Base-by-base conservation (phyloP, 257 asterid species). In the Solanum medicagineum region DNA sequence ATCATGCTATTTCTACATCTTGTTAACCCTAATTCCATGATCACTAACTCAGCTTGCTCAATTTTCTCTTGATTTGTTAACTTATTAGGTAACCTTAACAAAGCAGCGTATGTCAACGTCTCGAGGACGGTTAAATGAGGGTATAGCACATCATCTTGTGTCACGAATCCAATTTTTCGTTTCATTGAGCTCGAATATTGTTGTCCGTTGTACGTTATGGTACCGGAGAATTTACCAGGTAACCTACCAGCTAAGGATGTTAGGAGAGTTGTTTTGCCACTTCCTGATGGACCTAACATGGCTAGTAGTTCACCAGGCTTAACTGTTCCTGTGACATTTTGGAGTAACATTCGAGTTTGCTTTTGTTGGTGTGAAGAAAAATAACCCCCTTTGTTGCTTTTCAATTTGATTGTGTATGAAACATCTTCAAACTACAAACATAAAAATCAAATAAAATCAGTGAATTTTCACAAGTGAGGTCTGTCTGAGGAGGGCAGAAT, bases 201-300 rank as follows among this genome's bases (percentile, higher is more conserved):
- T 40, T 82, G 90, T 13, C 92, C 94, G 70, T 94, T 94, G 94
- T 93, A 94, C 3, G 86, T 87, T 20, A 95, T 90, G 53, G 86
- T 80, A 81, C 98, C 98, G 14, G 95, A 89, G 87, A 92, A 20
- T 85, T 92, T 91, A 6, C 97, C 95, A 0, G 92, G 90, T n/a
- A 94, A 81, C 71, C 97, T 51, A 5, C 97, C 97, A 6, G 93
- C 92, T 5, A 95, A 93, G 6, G 97, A 95, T 0, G 98, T 94
- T 19, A 95, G 54, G 4, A 95, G 93, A 20, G 97, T 95, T 3
- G 99, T 94, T 88, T 95, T 95, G 1, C 99, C 99, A 87, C 99
- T 93, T 20, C 99, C 99, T 0, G 99, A 95, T 8, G 99, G 99
- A n/a, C 99, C 98, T 10, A 95, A 89, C 98, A 95, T 93, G 62